Evolutionary conservation across 345 rosid genomes (phyloP).

Genomic region (Linum tenue): DNA sequence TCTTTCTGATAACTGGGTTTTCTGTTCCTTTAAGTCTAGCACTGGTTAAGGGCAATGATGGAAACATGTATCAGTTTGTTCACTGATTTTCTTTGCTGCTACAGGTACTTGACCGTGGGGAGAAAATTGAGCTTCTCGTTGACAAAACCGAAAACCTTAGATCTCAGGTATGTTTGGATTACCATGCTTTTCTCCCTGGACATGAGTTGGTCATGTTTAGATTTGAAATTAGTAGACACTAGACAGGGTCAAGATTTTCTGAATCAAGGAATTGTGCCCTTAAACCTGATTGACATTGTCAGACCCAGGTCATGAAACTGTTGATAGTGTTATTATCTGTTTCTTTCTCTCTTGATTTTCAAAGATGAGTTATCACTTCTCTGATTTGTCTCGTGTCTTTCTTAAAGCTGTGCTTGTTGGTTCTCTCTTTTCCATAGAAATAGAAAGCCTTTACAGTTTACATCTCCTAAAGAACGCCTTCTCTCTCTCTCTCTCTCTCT

Average conservation of each 20-base stretch:
- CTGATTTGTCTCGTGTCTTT: too few relatives aligned
- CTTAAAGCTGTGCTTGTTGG: too few relatives aligned
- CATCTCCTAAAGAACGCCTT: too few relatives aligned
- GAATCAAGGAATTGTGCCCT: too few relatives aligned
- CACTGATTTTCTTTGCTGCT: background rate
- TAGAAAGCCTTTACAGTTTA: too few relatives aligned
- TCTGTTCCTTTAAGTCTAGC: background rate
- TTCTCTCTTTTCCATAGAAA: too few relatives aligned
- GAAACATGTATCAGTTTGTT: background rate
- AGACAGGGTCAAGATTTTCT: background rate
- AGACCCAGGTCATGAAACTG: too few relatives aligned
- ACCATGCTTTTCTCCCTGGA: background rate
- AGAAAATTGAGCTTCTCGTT: background rate
- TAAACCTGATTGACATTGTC: too few relatives aligned
- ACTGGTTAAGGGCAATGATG: background rate
- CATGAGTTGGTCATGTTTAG: background rate
- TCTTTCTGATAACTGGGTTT: background rate
- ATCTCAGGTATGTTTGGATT: background rate
- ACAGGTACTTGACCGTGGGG: conserved; percentile 6
- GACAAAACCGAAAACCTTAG: conserved; percentile 4
- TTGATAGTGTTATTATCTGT: too few relatives aligned
- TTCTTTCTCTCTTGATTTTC: too few relatives aligned
- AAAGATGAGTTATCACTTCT: too few relatives aligned
- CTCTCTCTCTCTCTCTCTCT: background rate
- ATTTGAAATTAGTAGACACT: background rate